These are phyloP conservation scores for Salicornia ramosissima DNA, from an alignment of 148 eudicot genomes.

Conservation along the genomic window DNA sequence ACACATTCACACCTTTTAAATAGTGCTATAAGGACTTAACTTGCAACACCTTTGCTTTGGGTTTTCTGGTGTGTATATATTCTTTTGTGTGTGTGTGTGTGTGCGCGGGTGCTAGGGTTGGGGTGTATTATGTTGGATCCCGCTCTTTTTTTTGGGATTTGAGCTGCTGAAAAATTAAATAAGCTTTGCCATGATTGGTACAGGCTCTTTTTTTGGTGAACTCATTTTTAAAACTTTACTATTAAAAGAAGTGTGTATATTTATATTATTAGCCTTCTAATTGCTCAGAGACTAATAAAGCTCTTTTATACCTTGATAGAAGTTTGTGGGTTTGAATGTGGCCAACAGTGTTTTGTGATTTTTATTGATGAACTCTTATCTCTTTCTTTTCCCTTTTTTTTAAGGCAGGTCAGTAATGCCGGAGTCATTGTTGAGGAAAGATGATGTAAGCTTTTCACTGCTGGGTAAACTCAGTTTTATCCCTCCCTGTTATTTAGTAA, in stretches of 20 bases:
- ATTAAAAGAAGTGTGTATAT: background rate
- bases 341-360: background rate
- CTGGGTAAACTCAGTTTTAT: background rate
- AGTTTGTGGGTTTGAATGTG: background rate
- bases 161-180: no score
- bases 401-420: constrained; percentile 50
- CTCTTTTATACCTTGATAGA: background rate
- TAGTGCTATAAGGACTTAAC: background rate
- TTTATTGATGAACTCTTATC: background rate
- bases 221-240: background rate
- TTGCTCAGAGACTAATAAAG: background rate
- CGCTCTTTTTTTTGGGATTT: no score
- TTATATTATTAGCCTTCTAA: background rate
- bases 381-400: constrained; percentile 7
- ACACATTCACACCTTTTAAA: background rate
- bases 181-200: background rate
- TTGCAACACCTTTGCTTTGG: background rate
- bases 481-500: constrained; percentile 6
- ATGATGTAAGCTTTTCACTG: constrained; percentile 52
- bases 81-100: no score
- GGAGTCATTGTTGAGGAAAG: constrained; percentile 67
- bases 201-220: background rate
- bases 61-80: background rate
- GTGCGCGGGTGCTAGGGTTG: no score
- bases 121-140: no score